A percentile compares a stretch with the other conserved stretches of the same genome.
Conservation (phyloP, 2,329 filamentous ascomycete species). For the Arthroderma uncinatum region DNA sequence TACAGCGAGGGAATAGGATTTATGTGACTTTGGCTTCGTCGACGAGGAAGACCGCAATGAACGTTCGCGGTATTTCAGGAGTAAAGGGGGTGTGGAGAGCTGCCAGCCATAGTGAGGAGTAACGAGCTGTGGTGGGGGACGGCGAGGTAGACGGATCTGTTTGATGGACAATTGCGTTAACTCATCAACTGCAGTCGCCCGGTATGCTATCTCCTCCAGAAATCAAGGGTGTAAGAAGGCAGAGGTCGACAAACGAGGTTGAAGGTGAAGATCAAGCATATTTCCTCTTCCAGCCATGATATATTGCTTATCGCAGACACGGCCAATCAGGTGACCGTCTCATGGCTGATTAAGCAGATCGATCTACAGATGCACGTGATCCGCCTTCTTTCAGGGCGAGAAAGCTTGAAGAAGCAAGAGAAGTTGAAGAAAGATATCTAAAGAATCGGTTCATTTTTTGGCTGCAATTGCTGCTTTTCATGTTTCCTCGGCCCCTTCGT, state of each 20-base stretch:
- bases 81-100: slow-evolving; percentile 1
- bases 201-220: background rate
- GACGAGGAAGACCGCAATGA: background rate
- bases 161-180: background rate
- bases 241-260: background rate
- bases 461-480: background rate
- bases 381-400: background rate
- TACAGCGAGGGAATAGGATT: background rate
- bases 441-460: background rate
- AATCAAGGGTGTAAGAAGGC: background rate
- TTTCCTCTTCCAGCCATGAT: background rate
- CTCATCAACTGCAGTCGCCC: background rate
- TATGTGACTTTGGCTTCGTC: background rate
- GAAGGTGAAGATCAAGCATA: background rate
- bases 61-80: background rate
- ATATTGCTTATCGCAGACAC: background rate
- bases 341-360: background rate
- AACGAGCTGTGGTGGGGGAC: background rate
- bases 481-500: background rate
- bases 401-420: background rate
- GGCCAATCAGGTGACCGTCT: background rate
- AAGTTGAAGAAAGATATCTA: background rate
- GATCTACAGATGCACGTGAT: background rate
- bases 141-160: background rate
- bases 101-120: background rate